Conservation (phyloP, 2,329 filamentous ascomycete genomes). For the Geosmithia flava region DNA sequence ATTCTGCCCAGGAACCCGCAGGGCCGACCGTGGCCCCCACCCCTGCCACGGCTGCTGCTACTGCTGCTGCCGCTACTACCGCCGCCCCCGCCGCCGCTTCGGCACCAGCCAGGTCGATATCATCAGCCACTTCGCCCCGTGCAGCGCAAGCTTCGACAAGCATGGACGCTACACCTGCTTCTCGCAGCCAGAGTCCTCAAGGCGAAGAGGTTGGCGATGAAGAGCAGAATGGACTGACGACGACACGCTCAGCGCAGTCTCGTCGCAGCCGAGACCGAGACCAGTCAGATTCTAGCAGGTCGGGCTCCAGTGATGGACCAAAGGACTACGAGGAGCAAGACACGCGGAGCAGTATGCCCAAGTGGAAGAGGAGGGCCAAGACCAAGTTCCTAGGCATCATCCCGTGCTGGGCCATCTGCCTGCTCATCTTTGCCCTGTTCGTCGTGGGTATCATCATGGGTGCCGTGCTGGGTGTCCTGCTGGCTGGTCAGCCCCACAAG, state of each 20-base stretch:
- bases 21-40: conserved; percentile 1
- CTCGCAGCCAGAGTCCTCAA: background rate
- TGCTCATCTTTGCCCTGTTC: conserved; percentile 34
- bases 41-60: conserved; percentile 3
- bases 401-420: conserved; percentile 47
- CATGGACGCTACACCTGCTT: background rate
- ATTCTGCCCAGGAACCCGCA: background rate
- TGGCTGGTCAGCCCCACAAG: conserved; percentile 5
- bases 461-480: conserved; percentile 27
- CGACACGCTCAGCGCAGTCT: background rate
- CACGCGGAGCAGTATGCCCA: conserved; percentile 18
- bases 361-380: conserved; percentile 41
- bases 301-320: conserved; percentile 41
- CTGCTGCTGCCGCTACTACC: background rate
- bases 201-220: background rate
- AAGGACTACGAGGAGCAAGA: conserved; percentile 31
- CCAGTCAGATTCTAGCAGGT: conserved; percentile 26
- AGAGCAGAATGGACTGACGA: background rate
- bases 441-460: conserved; percentile 44
- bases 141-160: background rate
- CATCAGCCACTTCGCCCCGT: background rate
- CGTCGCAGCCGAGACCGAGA: background rate
- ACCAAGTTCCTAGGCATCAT: conserved; percentile 45
- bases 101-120: conserved; percentile 1
- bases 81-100: conserved; percentile 1